These are phyloP conservation scores for Naganishia onofrii DNA, from an alignment of 768 basidiomycete genomes.

Conservation along the genomic window DNA sequence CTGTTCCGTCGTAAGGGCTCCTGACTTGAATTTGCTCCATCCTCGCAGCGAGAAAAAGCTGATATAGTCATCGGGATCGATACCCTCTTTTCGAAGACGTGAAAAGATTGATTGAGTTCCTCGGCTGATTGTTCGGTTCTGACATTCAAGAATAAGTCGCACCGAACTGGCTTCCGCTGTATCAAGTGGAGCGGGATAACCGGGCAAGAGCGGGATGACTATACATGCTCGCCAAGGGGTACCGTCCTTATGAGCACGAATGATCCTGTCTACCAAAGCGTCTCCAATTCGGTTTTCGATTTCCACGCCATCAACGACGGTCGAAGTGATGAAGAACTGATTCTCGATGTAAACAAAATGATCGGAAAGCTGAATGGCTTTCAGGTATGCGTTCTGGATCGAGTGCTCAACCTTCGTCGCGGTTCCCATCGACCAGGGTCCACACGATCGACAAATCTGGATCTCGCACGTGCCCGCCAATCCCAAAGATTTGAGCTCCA, in stretches of 20 bases:
- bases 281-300: constrained; percentile 94
- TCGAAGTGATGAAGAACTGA: constrained; percentile 59
- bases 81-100: constrained; percentile 76
- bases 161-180: constrained; percentile 91
- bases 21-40: constrained; percentile 86
- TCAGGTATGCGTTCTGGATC: constrained; percentile 88
- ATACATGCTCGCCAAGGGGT: constrained; percentile 85
- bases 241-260: constrained; percentile 75
- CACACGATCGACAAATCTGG: constrained; percentile 91
- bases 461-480: constrained; percentile 94
- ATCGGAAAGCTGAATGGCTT: constrained; percentile 89
- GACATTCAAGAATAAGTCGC: constrained; percentile 91
- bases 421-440: constrained; percentile 95
- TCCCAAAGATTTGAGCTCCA: constrained; percentile 72
- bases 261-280: constrained; percentile 84
- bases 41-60: constrained; percentile 83
- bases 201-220: constrained; percentile 84
- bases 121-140: constrained; percentile 80
- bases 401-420: constrained; percentile 79
- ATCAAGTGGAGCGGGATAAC: constrained; percentile 89
- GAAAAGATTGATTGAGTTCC: constrained; percentile 90
- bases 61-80: constrained; percentile 90
- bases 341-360: constrained; percentile 96
- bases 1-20: constrained; percentile 83
- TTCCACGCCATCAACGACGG: constrained; percentile 74